Evolutionary conservation across 73 alveolate genomes (phyloP).

Genomic region (Paramecium octaurelia): DNA sequence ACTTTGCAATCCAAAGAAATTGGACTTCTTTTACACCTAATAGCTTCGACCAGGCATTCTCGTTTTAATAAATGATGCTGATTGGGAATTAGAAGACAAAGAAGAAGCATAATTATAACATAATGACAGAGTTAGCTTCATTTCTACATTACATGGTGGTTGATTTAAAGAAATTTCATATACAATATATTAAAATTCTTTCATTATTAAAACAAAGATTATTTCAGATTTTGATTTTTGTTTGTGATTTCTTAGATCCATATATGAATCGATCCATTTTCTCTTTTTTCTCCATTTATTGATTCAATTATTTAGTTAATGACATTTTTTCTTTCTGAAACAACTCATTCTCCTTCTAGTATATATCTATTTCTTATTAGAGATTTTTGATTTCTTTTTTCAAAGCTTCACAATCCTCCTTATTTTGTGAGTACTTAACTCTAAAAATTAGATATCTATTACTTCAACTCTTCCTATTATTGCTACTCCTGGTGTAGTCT

Average conservation of each 20-base stretch:
- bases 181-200: background rate
- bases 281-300: background rate
- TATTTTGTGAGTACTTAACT: background rate
- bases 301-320: background rate
- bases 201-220: background rate
- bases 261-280: constrained; percentile 15
- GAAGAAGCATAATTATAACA: constrained; percentile 72
- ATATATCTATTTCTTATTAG: background rate
- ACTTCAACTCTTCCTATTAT: background rate
- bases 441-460: background rate
- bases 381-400: background rate
- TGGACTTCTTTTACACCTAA: constrained; percentile 31
- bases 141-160: constrained; percentile 95
- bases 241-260: background rate
- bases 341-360: background rate
- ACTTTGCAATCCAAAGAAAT: constrained; percentile 29
- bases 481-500: background rate
- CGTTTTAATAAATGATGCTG: constrained; percentile 91
- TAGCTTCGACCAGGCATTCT: constrained; percentile 88
- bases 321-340: background rate
- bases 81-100: constrained; percentile 93
- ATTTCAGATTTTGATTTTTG: background rate
- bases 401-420: background rate
- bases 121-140: constrained; percentile 80
- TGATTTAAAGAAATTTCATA: constrained; percentile 36